A percentile compares a stretch with the other conserved stretches of the same genome.
phyloP scores from a whole-genome alignment of 768 basidiomycete genomes.

The Kwoniella sp. region DNA sequence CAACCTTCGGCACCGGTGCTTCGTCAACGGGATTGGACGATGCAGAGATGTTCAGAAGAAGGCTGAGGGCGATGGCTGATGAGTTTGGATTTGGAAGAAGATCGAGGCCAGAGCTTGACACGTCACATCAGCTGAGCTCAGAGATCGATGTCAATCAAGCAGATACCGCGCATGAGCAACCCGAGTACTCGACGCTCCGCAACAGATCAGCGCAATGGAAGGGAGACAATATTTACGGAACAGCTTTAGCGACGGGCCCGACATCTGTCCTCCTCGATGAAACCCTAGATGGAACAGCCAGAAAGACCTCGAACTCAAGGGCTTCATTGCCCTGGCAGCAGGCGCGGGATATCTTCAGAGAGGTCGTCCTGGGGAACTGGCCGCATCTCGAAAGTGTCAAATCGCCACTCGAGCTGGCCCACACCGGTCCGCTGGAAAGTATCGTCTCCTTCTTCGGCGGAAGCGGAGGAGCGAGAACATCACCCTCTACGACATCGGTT shows the following conservation, averaged over 20 bases:
- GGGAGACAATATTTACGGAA: not conserved
- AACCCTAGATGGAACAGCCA: constrained; percentile 30
- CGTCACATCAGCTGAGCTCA: too few relatives aligned
- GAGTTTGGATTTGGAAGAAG: constrained; percentile 20
- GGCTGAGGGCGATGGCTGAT: constrained; percentile 25
- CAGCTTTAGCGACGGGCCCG: constrained; percentile 24
- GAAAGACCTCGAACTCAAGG: constrained; percentile 36
- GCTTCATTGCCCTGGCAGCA: constrained; percentile 58
- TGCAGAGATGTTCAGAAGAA: constrained; percentile 25
- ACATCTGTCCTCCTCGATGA: constrained; percentile 34
- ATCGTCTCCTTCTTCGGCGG: constrained; percentile 19
- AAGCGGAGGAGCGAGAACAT: too few relatives aligned
- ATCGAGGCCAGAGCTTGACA: not conserved
- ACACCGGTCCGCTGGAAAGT: constrained; percentile 14
- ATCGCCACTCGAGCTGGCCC: constrained; percentile 57
- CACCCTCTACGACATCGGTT: too few relatives aligned
- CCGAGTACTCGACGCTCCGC: constrained; percentile 16
- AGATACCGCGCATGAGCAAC: not conserved
- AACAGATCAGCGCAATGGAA: not conserved
- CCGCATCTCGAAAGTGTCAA: constrained; percentile 55
- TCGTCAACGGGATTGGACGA: constrained; percentile 5
- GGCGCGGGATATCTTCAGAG: constrained; percentile 63
- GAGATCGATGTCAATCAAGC: too few relatives aligned
- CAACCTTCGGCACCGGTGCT: not conserved
- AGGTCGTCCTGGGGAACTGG: constrained; percentile 66